Evolutionary conservation across 352 stramenopile genomes (phyloP).

Genomic region (Globisporangium paddicum): DNA sequence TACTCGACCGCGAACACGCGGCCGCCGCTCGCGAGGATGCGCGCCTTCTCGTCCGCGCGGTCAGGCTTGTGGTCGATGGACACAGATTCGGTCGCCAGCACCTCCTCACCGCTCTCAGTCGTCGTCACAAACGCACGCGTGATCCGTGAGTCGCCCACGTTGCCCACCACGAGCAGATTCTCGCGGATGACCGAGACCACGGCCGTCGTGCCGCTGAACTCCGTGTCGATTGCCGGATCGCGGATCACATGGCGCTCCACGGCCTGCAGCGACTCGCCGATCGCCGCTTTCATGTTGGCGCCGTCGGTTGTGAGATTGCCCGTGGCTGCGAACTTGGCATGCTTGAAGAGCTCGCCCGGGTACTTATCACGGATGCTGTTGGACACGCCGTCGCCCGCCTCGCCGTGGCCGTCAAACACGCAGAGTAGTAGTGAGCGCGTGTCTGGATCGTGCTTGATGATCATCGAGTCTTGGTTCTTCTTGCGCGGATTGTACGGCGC

Average conservation of each 20-base stretch:
- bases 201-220: conserved; percentile 89
- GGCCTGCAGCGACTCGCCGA: conserved; percentile 38
- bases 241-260: conserved; percentile 85
- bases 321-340: conserved; percentile 70
- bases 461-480: conserved; percentile 97
- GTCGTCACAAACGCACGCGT: conserved; percentile 75
- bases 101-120: conserved; percentile 17
- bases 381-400: conserved; percentile 93
- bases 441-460: conserved; percentile 91
- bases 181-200: conserved; percentile 72
- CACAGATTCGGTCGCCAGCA: conserved; percentile 66
- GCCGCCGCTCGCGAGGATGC: conserved; percentile 92
- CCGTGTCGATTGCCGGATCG: conserved; percentile 91
- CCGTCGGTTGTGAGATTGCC: conserved; percentile 58
- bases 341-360: conserved; percentile 87
- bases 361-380: conserved; percentile 88
- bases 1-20: conserved; percentile 99
- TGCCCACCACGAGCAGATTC: conserved; percentile 90
- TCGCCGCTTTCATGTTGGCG: conserved; percentile 44
- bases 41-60: conserved; percentile 92
- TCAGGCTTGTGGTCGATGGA: conserved; percentile 98
- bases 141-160: conserved; percentile 97
- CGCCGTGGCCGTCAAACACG: conserved; percentile 96
- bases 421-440: conserved; percentile 93
- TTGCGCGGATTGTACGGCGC: conserved; percentile 95